Percentiles rank a stretch among this genome's conserved stretches.
phyloP scores from a whole-genome alignment of 139 green algal species.

The Micractinium sp. region DNA sequence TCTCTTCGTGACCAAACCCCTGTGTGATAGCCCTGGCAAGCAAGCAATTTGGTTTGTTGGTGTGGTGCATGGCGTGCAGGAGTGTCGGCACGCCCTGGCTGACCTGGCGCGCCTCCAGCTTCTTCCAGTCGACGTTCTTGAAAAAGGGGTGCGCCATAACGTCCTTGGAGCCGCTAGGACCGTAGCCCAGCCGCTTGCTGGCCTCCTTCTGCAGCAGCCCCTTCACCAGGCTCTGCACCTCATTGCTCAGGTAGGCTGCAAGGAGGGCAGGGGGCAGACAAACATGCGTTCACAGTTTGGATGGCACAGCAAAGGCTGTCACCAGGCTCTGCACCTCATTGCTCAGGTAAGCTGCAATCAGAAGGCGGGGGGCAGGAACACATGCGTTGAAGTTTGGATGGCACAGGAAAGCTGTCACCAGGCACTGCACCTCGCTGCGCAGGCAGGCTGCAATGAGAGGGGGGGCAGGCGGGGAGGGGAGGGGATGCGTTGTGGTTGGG shows the following conservation, averaged over 20 bases:
- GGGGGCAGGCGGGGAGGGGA: background rate
- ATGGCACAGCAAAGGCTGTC: background rate
- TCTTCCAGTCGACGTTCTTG: conserved; percentile 84
- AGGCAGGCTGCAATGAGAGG: background rate
- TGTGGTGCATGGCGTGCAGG: no score
- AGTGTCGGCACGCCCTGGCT: background rate
- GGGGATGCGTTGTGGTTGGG: no score
- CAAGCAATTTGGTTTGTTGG: no score
- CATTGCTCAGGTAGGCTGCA: conserved; percentile 61
- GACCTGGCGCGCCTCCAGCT: conserved; percentile 78
- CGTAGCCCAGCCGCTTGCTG: conserved; percentile 83
- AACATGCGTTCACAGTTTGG: background rate
- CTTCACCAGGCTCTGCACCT: conserved; percentile 64
- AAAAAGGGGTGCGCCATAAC: conserved; percentile 90
- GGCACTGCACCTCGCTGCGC: background rate
- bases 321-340: background rate
- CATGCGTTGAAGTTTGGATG: no score
- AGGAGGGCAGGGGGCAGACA: background rate
- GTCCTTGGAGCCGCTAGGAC: conserved; percentile 61
- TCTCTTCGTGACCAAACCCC: no score
- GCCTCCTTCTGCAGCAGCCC: conserved; percentile 87
- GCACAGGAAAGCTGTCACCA: no score
- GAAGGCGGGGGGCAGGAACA: background rate
- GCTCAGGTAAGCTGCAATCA: conserved; percentile 42
- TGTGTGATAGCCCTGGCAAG: no score